A percentile compares a stretch with the other conserved stretches of the same genome.
Evolutionary conservation across 192 early-diverging fungal species (phyloP).

Genomic region (Geranomyces michiganensis): DNA sequence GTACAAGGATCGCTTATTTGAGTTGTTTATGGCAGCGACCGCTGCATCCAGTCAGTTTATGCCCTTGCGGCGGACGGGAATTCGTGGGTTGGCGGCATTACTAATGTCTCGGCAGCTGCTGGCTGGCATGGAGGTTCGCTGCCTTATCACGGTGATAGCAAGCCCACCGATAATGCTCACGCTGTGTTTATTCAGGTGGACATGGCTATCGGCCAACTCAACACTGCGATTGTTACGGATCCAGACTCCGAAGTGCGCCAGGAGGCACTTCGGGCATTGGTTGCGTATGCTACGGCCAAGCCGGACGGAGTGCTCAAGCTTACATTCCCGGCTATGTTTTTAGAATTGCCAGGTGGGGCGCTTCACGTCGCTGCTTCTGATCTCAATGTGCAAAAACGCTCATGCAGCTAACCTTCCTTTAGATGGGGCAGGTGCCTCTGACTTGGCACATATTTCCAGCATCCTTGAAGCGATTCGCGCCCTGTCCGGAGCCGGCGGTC

Average conservation of each 20-base stretch:
- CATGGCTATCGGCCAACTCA: constrained; percentile 14
- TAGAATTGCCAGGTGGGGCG: constrained; percentile 50
- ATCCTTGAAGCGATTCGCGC: constrained; percentile 1
- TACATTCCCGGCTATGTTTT: constrained; percentile 59
- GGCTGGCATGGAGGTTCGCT: constrained; percentile 11
- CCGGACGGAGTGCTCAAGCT: constrained; percentile 48
- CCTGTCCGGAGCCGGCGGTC: neutral
- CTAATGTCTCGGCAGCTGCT: constrained; percentile 20
- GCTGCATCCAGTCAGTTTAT: constrained; percentile 75
- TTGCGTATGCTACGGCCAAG: constrained; percentile 46
- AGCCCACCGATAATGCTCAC: neutral
- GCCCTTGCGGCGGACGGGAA: constrained; percentile 67
- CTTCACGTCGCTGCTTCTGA: neutral
- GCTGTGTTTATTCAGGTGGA: neutral
- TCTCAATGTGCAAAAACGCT: too few relatives aligned
- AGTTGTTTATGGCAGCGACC: constrained; percentile 68
- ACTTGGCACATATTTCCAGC: neutral
- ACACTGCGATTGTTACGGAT: constrained; percentile 15
- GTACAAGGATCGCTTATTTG: constrained; percentile 78
- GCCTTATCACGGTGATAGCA: neutral
- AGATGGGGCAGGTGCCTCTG: neutral
- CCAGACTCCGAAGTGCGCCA: constrained; percentile 36
- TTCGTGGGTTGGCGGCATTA: constrained; percentile 68
- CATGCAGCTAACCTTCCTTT: neutral
- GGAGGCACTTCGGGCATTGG: constrained; percentile 54